Base-by-base conservation (phyloP, 371 early-diverging fungal species). In the Actinomortierella wolfii region DNA sequence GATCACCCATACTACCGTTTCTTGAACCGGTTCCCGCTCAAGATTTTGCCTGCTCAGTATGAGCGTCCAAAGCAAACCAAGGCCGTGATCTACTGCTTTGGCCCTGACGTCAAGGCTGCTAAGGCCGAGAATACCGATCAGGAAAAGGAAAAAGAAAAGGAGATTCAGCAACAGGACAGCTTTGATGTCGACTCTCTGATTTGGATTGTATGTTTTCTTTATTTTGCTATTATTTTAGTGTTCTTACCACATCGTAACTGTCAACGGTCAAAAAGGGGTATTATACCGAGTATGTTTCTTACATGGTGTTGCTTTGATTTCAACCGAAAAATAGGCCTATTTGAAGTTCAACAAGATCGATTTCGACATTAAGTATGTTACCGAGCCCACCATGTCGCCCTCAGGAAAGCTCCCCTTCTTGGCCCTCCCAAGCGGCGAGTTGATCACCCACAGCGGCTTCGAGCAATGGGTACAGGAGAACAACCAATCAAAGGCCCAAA, bases 131-230 rank as follows among this genome's bases (percentile, higher is more conserved):
- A n/a, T 34, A 18, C 52, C 20, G 20, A 39, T 41, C 24, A 54
- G 41, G 54, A 43, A 23, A 46, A 24, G 8, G 48, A 39, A 23
- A 21, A 52, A 1, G 44, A 42, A 25, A 59, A 59, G 13, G 54
- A 54, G 25, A 13, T 18, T 3, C 25, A 6, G 4, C 28, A 50
- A 11, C 47, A 47, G 8, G 74, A 67, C 61, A 73, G 74, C 64
- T 73, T 73, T 56, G 74, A 73, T 24, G 74, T 63, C 2, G 74
- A 73, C 18, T 73, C 74, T 11, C 74, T 73, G 57, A 62, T 66
- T 34, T 73, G 74, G 74, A 73, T 73, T 67, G 74, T 53, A 67
- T 43, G 56, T 48, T 21, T 24, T 11, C 24, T 24, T 34, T 23
- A 18, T 47, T n/a, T 13, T 42, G n/a, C n/a, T n/a, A n/a, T n/a